Evolutionary conservation across 176 grass and related monocot genomes (phyloP), one percentile per base, ranked within the genome.

Genomic region (Oryza meridionalis): DNA sequence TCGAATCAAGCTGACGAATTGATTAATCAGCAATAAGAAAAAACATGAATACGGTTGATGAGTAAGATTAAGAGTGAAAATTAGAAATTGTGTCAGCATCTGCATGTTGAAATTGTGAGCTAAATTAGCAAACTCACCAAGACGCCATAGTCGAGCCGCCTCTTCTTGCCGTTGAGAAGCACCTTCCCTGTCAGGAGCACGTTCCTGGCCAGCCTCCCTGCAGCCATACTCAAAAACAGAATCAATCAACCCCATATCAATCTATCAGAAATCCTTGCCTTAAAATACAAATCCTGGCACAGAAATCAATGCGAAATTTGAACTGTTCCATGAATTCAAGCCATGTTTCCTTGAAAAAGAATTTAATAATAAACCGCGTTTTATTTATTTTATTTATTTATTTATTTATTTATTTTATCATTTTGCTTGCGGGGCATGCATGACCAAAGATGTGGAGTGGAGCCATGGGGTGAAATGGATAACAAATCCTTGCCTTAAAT

Each of bases 201-300:
- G 69, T 96, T 96, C 37, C 88, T 99, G 37, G 91, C 96, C 37
- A 99, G 86, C 86, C 96, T 91, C 83, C 96, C 96, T 99, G 78
- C 69, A 90, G 35, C 0, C 0, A 26, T 9, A 21, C 61, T 27
- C 42, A 80, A 43, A 42, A 47, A 46, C 42, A 37, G 27, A 63
- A 44, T 67, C 10, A 86, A 26, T 46, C 61, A 62, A 1, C 2
- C n/a, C 58, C 58, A 62, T 62, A 1, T 24, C 58, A 27, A 11
- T 21, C 32, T 17, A 40, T 40, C 38, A 40, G 38, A 44, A 68
- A 58, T 24, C 6, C 21, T 38, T 21, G 31, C 69, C 21, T 73
- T 47, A 3, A 15, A 15, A 38, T 24, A 8, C n/a, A 24, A 72
- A 45, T 13, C 5, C 42, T 15, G 9, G 51, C 4, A 14, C 25